Evolutionary conservation across 352 stramenopile genomes (phyloP).

Genomic region (Peronosclerospora sorghi): DNA sequence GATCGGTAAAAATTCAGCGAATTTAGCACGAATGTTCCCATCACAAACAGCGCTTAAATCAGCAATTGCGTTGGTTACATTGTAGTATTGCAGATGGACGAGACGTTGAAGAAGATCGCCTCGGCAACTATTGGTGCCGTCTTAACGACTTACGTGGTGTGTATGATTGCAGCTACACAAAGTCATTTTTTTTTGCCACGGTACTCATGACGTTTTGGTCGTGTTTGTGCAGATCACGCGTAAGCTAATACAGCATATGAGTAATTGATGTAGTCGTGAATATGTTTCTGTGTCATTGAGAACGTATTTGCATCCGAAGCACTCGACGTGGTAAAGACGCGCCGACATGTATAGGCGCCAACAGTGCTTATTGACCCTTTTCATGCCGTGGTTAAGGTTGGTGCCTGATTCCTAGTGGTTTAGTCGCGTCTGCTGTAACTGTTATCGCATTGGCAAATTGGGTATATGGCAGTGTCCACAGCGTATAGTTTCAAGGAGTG

Average conservation of each 20-base stretch:
- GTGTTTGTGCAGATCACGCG: conserved; percentile 42
- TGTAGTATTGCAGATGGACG: conserved; percentile 33
- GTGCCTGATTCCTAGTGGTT: not conserved
- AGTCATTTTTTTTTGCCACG: not conserved
- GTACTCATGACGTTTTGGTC: not conserved
- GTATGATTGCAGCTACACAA: conserved; percentile 3
- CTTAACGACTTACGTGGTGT: conserved; percentile 58
- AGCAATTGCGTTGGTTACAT: too few relatives aligned
- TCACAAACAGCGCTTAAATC: not conserved
- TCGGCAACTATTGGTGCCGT: conserved; percentile 55
- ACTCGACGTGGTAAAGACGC: conserved; percentile 80
- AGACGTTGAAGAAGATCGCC: conserved; percentile 50
- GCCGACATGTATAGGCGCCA: conserved; percentile 63
- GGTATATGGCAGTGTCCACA: too few relatives aligned
- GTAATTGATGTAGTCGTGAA: not conserved
- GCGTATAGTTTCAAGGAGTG: too few relatives aligned
- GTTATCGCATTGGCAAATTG: too few relatives aligned
- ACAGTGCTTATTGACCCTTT: conserved; percentile 32
- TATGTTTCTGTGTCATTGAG: not conserved
- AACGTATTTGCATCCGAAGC: conserved; percentile 22
- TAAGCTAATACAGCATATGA: conserved; percentile 34
- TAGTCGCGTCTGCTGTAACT: not conserved
- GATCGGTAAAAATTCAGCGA: not conserved
- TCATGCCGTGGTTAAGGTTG: conserved; percentile 37
- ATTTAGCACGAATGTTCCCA: conserved; percentile 2